Base-by-base conservation (phyloP, 2,329 filamentous ascomycete species). In the Diaporthe destruens region DNA sequence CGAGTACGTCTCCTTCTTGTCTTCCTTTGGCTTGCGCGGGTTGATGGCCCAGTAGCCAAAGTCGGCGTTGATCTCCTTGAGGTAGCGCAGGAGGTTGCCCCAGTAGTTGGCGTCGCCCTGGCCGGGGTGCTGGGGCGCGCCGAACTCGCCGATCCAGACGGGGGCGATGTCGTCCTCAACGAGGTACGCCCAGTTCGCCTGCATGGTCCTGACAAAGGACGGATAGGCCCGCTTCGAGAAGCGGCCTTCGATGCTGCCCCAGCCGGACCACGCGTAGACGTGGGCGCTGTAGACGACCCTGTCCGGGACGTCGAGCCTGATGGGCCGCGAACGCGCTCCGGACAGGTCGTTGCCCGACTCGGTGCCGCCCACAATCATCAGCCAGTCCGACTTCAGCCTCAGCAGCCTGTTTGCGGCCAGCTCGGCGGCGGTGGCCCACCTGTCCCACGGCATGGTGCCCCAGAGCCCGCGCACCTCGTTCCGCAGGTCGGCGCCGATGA, bases 31-130 rank as follows among this genome's bases (percentile, higher is more conserved):
- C 80, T 93, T 93, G 59, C 89, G 84, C 51, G 91, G 89, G 81
- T 93, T 93, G 75, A 93, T 79, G 20, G 91, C 91, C 91, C 91
- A 93, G 80, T 93, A 93, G 8, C 88, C 91, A 82, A 91, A 92
- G 76, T 92, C 90, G 12, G 88, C 89, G 76, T 92, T 89, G 66
- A 89, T 80, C 3, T 82, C 80, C 77, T 86, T 85, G 72, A 93
- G 83, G 79, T 87, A 91, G 36, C 83, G 84, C 82, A 92, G 82
- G 79, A 93, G 80, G 78, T 92, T 89, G 55, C 82, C 80, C 91
- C 91, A 93, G 82, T 93, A 93, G 77, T 91, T 90, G 71, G 84
- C 83, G 75, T 91, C 89, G 9, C 89, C 89, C 11, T 85, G 81
- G 44, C 84, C 85, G 0, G 89, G 89, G 7, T 80, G 74, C 63